A percentile compares a stretch with the other conserved stretches of the same genome.
phyloP scores from a whole-genome alignment of 768 basidiomycete species.

The Amanita fuliginea region DNA sequence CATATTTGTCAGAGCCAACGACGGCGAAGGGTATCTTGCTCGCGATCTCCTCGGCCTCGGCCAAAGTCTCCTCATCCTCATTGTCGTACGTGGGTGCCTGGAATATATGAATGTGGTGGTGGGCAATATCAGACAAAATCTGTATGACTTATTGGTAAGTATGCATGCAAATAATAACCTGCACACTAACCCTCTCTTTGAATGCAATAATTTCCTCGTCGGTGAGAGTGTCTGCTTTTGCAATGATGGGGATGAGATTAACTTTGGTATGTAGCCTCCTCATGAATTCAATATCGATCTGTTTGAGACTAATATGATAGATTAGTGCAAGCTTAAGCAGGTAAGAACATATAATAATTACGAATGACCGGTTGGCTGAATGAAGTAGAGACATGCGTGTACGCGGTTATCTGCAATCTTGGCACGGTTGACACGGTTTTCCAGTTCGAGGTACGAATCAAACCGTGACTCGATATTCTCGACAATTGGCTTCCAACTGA shows the following conservation, averaged over 20 bases:
- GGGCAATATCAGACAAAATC: slow-evolving; percentile 88
- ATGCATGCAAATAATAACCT: slow-evolving; percentile 4
- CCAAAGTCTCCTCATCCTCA: slow-evolving; percentile 96
- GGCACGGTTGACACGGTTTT: slow-evolving; percentile 92
- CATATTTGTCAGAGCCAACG: slow-evolving; percentile 84
- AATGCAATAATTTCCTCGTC: slow-evolving; percentile 91
- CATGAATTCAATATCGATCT: slow-evolving; percentile 99
- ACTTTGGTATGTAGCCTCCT: slow-evolving; percentile 93
- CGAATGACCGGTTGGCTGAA: slow-evolving; percentile 98
- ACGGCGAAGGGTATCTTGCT: slow-evolving; percentile 99
- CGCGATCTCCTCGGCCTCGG: slow-evolving; percentile 95
- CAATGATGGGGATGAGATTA: slow-evolving; percentile 97
- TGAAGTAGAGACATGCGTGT: slow-evolving; percentile 98
- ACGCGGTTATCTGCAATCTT: slow-evolving; percentile 96
- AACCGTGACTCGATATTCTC: slow-evolving; percentile 98
- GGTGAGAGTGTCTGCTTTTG: slow-evolving; percentile 95
- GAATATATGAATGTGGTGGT: slow-evolving; percentile 97
- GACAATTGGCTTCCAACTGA: slow-evolving; percentile 95
- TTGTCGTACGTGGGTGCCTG: slow-evolving; percentile 96
- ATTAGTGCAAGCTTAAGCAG: neutral
- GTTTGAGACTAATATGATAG: slow-evolving; percentile 63
- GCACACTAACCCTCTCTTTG: slow-evolving; percentile 69
- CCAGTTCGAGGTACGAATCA: slow-evolving; percentile 95
- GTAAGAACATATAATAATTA: slow-evolving; percentile 39
- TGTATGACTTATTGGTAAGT: slow-evolving; percentile 17